Percentiles rank a stretch among this genome's conserved stretches.
These are phyloP conservation scores for Claviceps humidiphila DNA, from an alignment of 2,329 filamentous ascomycete genomes.

Conservation along the genomic window DNA sequence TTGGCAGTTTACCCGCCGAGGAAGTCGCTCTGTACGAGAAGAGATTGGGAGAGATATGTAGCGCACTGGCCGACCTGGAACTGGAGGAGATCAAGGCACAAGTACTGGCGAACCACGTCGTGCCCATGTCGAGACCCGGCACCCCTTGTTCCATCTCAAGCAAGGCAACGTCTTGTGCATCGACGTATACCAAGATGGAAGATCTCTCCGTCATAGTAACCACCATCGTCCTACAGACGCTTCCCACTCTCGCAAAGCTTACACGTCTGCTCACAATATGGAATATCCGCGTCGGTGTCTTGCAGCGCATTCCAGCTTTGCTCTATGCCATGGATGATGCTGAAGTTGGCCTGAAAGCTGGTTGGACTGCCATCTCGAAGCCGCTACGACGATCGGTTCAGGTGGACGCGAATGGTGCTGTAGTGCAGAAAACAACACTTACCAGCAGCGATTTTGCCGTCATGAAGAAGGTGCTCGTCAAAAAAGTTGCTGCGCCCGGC, in stretches of 20 bases:
- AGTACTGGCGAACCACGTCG: constrained; percentile 68
- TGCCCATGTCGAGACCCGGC: constrained; percentile 31
- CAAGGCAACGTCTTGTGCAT: constrained; percentile 26
- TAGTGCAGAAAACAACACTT: constrained; percentile 15
- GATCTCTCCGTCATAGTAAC: constrained; percentile 86
- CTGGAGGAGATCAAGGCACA: constrained; percentile 83
- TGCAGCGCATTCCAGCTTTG: constrained; percentile 60
- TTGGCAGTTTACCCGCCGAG: constrained; percentile 55
- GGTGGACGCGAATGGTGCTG: constrained; percentile 8
- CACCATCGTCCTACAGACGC: constrained; percentile 75
- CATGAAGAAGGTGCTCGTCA: constrained; percentile 51
- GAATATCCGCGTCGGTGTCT: constrained; percentile 61
- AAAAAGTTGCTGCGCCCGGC: constrained; percentile 57
- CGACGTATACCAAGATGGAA: constrained; percentile 59
- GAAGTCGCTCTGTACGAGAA: constrained; percentile 56
- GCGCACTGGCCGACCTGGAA: constrained; percentile 55
- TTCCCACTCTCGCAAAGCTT: constrained; percentile 68
- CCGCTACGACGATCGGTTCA: constrained; percentile 10
- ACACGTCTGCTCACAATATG: constrained; percentile 63
- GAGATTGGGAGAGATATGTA: constrained; percentile 60
- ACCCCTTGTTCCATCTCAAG: constrained; percentile 22
- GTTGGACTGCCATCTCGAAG: constrained; percentile 47
- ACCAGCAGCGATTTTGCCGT: constrained; percentile 36
- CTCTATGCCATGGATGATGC: constrained; percentile 53
- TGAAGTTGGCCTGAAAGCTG: constrained; percentile 50